A percentile compares a stretch with the other conserved stretches of the same genome.
These are phyloP conservation scores for Fusarium mangiferae DNA, from an alignment of 2,329 filamentous ascomycete genomes.

Conservation along the genomic window DNA sequence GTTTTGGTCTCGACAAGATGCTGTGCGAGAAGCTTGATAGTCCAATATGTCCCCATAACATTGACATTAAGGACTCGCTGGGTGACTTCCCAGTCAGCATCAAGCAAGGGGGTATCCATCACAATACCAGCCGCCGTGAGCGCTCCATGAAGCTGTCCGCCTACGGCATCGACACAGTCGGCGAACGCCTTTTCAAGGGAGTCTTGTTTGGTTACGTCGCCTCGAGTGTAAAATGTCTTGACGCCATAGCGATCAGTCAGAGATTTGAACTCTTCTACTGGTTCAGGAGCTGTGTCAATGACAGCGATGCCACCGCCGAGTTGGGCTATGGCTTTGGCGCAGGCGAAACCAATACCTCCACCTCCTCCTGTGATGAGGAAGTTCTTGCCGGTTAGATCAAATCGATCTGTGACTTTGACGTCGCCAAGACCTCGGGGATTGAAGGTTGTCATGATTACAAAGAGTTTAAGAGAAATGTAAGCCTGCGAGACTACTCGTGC, in stretches of 20 bases:
- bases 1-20: neutral
- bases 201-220: neutral
- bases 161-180: neutral
- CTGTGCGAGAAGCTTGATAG: neutral
- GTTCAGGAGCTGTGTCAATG: neutral
- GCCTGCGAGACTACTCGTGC: fast-evolving
- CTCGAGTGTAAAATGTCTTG: neutral
- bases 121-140: neutral
- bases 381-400: neutral
- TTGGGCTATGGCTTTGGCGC: neutral
- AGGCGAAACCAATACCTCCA: neutral
- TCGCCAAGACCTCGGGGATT: neutral
- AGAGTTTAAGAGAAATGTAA: neutral
- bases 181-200: neutral
- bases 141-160: neutral
- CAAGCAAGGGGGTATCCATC: neutral
- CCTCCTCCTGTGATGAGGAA: neutral
- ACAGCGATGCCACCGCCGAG: neutral
- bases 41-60: neutral
- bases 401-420: neutral
- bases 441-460: neutral
- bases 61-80: neutral
- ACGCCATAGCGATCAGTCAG: neutral
- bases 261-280: neutral
- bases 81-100: neutral